These are phyloP conservation scores for Rhizopogon rudus DNA, from an alignment of 768 basidiomycete species.

Conservation along the genomic window DNA sequence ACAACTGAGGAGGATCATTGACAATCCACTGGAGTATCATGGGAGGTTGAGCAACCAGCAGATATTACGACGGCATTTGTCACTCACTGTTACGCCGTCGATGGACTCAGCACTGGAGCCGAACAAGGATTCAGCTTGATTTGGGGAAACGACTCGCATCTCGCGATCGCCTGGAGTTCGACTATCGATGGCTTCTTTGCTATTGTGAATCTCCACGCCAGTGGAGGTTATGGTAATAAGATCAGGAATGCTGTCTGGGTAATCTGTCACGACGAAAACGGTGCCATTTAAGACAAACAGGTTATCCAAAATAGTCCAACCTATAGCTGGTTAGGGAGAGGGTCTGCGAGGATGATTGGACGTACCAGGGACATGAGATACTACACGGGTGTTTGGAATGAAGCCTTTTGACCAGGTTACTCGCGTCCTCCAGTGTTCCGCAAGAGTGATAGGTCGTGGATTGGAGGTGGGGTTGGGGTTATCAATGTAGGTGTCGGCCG, in stretches of 20 bases:
- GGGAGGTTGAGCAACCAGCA: not conserved
- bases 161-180: conserved; percentile 77
- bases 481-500: conserved; percentile 4
- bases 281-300: conserved; percentile 81
- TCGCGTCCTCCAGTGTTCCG: conserved; percentile 26
- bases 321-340: conserved; percentile 30
- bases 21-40: conserved; percentile 53
- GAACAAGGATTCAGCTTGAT: conserved; percentile 64
- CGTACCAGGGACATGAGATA: conserved; percentile 74
- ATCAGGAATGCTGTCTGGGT: conserved; percentile 62
- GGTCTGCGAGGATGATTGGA: not conserved
- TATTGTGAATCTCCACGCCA: conserved; percentile 54
- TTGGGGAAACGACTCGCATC: conserved; percentile 67
- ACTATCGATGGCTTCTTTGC: conserved; percentile 43
- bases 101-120: conserved; percentile 67
- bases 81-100: conserved; percentile 69
- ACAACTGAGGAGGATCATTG: conserved; percentile 88
- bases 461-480: not conserved
- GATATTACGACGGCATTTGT: not conserved
- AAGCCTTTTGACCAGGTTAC: conserved; percentile 33
- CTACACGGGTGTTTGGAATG: conserved; percentile 58
- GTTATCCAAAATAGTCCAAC: conserved; percentile 87
- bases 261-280: conserved; percentile 75
- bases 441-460: conserved; percentile 7
- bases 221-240: conserved; percentile 68